A percentile compares a stretch with the other conserved stretches of the same genome.
phyloP scores from a whole-genome alignment of 345 rosid species.

The Hibiscus trionum region DNA sequence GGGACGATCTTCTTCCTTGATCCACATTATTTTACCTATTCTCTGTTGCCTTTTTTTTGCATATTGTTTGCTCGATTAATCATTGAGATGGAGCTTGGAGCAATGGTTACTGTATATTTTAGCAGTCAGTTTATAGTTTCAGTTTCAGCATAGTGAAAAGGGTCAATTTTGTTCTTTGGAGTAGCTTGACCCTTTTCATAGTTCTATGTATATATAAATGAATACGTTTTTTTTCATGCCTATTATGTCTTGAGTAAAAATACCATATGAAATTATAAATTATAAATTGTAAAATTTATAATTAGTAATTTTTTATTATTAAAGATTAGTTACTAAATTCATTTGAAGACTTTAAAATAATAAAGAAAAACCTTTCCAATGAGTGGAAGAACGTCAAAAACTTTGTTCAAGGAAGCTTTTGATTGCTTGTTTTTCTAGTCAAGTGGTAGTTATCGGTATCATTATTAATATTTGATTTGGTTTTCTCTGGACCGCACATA shows the following conservation, averaged over 20 bases:
- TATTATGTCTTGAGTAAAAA: background rate
- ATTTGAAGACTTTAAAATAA: no score
- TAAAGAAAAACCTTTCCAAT: no score
- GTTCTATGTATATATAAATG: background rate
- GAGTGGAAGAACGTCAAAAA: background rate
- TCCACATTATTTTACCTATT: no score
- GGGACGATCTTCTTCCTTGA: no score
- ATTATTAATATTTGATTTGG: background rate
- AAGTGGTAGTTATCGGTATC: background rate
- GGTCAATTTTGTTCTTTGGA: slow-evolving; percentile 6
- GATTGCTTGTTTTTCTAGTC: background rate
- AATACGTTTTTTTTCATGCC: background rate
- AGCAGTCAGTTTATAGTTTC: no score
- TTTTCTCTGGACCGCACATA: background rate
- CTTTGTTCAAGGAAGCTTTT: background rate
- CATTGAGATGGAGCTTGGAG: background rate
- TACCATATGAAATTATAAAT: background rate
- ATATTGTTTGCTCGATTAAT: background rate
- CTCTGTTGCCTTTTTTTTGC: no score
- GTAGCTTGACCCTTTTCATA: background rate
- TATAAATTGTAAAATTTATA: no score
- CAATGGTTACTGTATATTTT: background rate
- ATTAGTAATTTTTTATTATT: no score
- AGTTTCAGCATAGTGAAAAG: background rate
- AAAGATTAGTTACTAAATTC: no score